Conservation (phyloP, 1,284 basidiomycete species). For the Tilletia caries region DNA sequence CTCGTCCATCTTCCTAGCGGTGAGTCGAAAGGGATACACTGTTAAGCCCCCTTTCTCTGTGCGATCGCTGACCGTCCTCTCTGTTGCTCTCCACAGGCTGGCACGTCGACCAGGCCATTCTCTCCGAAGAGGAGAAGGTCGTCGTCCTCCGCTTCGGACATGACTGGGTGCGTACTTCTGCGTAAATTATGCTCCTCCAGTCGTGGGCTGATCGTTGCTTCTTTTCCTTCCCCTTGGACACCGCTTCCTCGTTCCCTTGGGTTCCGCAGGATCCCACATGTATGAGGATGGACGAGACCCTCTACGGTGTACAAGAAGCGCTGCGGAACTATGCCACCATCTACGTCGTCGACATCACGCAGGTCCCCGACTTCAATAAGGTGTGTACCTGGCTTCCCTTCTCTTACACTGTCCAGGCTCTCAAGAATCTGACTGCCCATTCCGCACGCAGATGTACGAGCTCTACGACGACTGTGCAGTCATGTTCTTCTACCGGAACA, state of each 20-base stretch:
- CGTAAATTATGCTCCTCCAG: too few relatives aligned
- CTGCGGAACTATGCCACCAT: slow-evolving; percentile 98
- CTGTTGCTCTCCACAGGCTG: slow-evolving; percentile 28
- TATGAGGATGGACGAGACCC: slow-evolving; percentile 98
- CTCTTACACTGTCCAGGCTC: neutral
- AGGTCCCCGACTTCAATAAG: slow-evolving; percentile 96
- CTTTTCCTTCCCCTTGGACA: neutral
- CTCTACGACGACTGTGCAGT: slow-evolving; percentile 38
- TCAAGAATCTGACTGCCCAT: neutral
- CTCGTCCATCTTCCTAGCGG: slow-evolving; percentile 87
- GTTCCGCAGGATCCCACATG: slow-evolving; percentile 77
- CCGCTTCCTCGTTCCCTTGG: neutral
- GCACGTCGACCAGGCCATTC: slow-evolving; percentile 69
- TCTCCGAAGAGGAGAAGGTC: slow-evolving; percentile 92
- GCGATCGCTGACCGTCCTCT: neutral
- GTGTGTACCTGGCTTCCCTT: slow-evolving; percentile 15
- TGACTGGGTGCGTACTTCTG: slow-evolving; percentile 60
- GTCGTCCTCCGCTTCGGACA: slow-evolving; percentile 94
- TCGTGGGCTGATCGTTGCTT: neutral
- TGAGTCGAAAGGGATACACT: slow-evolving; percentile 11
- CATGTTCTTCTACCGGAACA: slow-evolving; percentile 64
- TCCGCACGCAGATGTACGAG: slow-evolving; percentile 59
- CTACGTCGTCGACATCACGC: slow-evolving; percentile 90
- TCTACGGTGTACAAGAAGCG: slow-evolving; percentile 86
- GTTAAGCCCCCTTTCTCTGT: neutral